Evolutionary conservation across 2,329 filamentous ascomycete genomes (phyloP), one percentile per base, ranked within the genome.

Genomic region (Camillea tinctor): DNA sequence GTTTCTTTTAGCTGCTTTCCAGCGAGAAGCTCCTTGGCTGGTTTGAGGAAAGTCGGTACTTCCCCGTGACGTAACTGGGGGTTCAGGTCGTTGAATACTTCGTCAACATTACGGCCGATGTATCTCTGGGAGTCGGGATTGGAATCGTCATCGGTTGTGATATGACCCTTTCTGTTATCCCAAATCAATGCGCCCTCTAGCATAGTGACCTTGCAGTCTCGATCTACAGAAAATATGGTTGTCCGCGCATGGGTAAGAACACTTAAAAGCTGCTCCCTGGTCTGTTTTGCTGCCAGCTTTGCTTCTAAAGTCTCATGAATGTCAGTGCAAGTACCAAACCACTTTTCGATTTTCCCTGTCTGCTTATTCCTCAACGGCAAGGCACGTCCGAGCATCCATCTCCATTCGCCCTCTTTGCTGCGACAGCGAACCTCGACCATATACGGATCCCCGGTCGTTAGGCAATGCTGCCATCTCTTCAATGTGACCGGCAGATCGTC

Each of bases 261-360:
- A 61, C 86, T 88, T 8, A 88, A 79, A 0, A 94, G 79, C 69
- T 92, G 89, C 67, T 89, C 84, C n/a, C 87, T 82, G 19, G 84
- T 89, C 59, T 86, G 81, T 62, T 85, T 86, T 17, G 88, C 88
- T 54, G 82, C 82, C 62, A 89, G 80, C 60, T 89, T 87, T 15
- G 88, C 84, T 68, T 90, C 81, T 2, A 93, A 88, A 50, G 87
- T 81, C 62, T 93, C 89, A 69, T 93, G 88, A 19, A 93, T 89
- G 64, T 94, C 90, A 13, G 90, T 93, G 68, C 88, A 92, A 1
- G 89, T 92, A 17, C 81, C 91, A 67, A 91, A 92, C 90, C 90
- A 93, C 70, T 90, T 92, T 60, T 91, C 80, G 54, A 93, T 91
- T 53, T 82, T 77, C 1, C 88, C 89, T 0, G 84, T 84, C 51